Base-by-base conservation (phyloP, 352 stramenopile genomes). In the Phytophthora pisi region DNA sequence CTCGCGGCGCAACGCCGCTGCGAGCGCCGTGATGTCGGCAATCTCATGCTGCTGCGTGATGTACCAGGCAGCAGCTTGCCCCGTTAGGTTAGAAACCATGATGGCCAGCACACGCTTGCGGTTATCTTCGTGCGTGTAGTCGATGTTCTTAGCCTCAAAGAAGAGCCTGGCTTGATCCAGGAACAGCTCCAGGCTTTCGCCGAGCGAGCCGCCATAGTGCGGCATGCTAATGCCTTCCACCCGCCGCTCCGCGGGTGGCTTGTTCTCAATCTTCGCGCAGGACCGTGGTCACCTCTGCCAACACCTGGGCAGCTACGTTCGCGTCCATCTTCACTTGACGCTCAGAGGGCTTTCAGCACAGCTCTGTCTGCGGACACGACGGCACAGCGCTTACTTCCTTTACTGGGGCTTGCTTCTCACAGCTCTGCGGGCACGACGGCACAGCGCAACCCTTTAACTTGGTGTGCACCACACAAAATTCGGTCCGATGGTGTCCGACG, bases 31-130 rank as follows among this genome's bases (percentile, higher is more conserved):
- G 40, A 61, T 51, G 40, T 51, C 24, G 2, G 9, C 13, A 23
- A 59, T 59, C 5, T 59, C 52, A 46, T 59, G 52, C 38, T 46
- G 16, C 38, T 46, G 38, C 7, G 38, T 46, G 38, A 46, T 8
- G 38, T 46, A 20, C 13, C 15, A 46, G 4, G 38, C 5, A 46
- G 38, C 38, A 4, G 38, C 15, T 20, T 46, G 38, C 1, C 15
- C 15, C 13, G 38, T 46, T 46, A 46, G 38, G 13, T 45, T 45
- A 16, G 15, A 45, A 18, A 20, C 38, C 38, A 45, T 45, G 13
- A 45, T 45, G 13, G 38, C 5, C 11, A 45, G 38, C 6, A 9
- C 4, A 45, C 15, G 38, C 15, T 45, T 45, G 38, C 38, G 38
- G 2, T 45, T 20, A 45, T n/a, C 13, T 15, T 45, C 38, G 7